Evolutionary conservation across 345 rosid genomes (phyloP).

Genomic region (Triadica sebifera): DNA sequence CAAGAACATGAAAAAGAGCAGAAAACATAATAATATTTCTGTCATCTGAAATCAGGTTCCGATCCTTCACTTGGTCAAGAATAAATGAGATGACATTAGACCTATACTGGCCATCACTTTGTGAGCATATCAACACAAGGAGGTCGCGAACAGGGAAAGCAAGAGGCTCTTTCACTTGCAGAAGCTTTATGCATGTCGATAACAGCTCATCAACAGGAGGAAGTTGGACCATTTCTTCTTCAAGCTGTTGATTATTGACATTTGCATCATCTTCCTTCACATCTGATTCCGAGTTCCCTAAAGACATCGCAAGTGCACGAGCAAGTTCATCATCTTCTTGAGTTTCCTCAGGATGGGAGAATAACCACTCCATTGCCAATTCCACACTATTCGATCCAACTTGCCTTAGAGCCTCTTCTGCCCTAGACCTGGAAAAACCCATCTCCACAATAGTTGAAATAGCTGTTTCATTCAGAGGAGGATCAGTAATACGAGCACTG

Average conservation of each 20-base stretch:
- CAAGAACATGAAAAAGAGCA: conserved; percentile 80
- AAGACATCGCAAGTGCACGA: conserved; percentile 95
- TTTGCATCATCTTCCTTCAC: conserved; percentile 56
- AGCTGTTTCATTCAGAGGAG: conserved; percentile 87
- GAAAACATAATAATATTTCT: conserved; percentile 53
- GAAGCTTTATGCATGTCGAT: conserved; percentile 76
- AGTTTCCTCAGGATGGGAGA: conserved; percentile 85
- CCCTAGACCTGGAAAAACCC: conserved; percentile 94
- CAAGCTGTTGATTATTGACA: conserved; percentile 47
- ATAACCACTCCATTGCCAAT: conserved; percentile 97
- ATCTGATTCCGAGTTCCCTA: conserved; percentile 85
- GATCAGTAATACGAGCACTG: conserved; percentile 64
- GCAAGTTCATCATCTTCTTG: conserved; percentile 98
- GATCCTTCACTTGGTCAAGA: conserved; percentile 62
- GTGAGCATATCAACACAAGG: conserved; percentile 77
- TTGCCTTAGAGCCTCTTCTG: conserved; percentile 94
- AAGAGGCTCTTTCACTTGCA: conserved; percentile 84
- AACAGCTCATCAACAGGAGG: conserved; percentile 88
- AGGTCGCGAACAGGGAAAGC: conserved; percentile 91
- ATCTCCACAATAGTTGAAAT: conserved; percentile 90
- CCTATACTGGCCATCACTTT: conserved; percentile 82
- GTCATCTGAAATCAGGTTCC: conserved; percentile 49
- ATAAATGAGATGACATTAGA: conserved; percentile 71
- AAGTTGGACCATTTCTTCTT: conserved; percentile 74
- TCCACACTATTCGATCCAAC: conserved; percentile 93